Evolutionary conservation across 2,329 filamentous ascomycete genomes (phyloP).

Genomic region (Trichoderma cornu-damae): DNA sequence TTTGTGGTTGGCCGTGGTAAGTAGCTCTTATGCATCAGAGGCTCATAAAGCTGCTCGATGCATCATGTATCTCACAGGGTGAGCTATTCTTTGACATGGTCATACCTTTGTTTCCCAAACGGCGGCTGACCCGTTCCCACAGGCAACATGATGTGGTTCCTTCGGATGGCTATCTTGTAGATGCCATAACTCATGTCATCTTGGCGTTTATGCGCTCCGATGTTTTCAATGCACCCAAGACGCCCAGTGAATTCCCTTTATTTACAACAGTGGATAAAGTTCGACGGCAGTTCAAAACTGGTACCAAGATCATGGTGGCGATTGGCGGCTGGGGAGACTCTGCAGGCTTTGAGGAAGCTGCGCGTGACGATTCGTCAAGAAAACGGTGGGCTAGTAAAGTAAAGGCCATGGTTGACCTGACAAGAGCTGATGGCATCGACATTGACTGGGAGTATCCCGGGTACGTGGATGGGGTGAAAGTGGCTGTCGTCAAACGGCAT

Average conservation of each 20-base stretch:
- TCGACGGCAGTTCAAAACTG: conserved; percentile 43
- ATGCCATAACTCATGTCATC: conserved; percentile 51
- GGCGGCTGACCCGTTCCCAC: neutral
- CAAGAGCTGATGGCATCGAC: conserved; percentile 60
- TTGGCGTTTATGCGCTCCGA: conserved; percentile 54
- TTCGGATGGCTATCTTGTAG: conserved; percentile 30
- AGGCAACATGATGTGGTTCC: conserved; percentile 47
- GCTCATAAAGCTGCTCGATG: conserved; percentile 27
- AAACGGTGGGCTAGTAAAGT: conserved; percentile 60
- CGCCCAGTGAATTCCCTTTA: conserved; percentile 42
- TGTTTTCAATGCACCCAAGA: conserved; percentile 43
- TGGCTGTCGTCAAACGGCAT: neutral
- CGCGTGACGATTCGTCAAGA: conserved; percentile 47
- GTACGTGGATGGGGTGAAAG: conserved; percentile 25
- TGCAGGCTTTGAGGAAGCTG: conserved; percentile 55
- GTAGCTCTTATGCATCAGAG: neutral
- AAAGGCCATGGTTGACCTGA: conserved; percentile 54
- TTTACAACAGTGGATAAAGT: conserved; percentile 48
- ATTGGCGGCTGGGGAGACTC: conserved; percentile 73
- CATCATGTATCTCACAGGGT: conserved; percentile 50
- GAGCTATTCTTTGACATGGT: conserved; percentile 16
- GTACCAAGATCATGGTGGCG: conserved; percentile 62
- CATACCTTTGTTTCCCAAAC: neutral
- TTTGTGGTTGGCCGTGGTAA: conserved; percentile 13
- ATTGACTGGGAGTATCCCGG: conserved; percentile 63